A percentile compares a stretch with the other conserved stretches of the same genome.
phyloP scores from a whole-genome alignment of 257 asterid genomes.

The Solanum commersonii region DNA sequence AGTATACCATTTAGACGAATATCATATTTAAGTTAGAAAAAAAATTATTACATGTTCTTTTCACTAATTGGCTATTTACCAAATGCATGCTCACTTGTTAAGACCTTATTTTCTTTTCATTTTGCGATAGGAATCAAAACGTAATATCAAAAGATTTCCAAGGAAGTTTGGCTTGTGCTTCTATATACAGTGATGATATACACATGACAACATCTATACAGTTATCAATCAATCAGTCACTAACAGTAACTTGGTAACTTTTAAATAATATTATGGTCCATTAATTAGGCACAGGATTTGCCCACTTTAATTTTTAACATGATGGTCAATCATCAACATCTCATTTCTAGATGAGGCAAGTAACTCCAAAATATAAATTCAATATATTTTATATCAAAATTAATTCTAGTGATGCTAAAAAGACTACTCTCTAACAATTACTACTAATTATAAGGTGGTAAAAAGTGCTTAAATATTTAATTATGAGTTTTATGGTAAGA shows the following conservation, averaged over 20 bases:
- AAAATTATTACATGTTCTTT: not conserved
- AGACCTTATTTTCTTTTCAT: not conserved
- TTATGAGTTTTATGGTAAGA: conserved; percentile 22
- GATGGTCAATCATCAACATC: conserved; percentile 34
- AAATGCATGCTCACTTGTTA: not conserved
- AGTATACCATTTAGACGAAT: not conserved
- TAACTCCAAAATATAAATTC: conserved; percentile 13
- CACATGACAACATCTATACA: not conserved
- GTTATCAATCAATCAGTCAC: conserved; percentile 5
- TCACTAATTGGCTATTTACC: not conserved
- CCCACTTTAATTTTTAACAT: conserved; percentile 30
- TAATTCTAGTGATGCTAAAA: conserved; percentile 8
- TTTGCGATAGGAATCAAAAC: not conserved
- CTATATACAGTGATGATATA: not conserved
- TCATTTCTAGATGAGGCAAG: conserved; percentile 11
- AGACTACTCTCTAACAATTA: conserved; percentile 7
- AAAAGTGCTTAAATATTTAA: conserved; percentile 14
- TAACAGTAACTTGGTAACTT: not conserved
- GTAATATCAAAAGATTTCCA: not conserved
- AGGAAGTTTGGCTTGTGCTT: not conserved
- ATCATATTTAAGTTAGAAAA: not conserved
- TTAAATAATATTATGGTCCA: conserved; percentile 7
- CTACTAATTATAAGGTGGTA: conserved; percentile 19
- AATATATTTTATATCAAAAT: not conserved
- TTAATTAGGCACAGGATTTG: conserved; percentile 19